Evolutionary conservation across 441 rosid species (phyloP).

Genomic region (Biscutella laevigata): DNA sequence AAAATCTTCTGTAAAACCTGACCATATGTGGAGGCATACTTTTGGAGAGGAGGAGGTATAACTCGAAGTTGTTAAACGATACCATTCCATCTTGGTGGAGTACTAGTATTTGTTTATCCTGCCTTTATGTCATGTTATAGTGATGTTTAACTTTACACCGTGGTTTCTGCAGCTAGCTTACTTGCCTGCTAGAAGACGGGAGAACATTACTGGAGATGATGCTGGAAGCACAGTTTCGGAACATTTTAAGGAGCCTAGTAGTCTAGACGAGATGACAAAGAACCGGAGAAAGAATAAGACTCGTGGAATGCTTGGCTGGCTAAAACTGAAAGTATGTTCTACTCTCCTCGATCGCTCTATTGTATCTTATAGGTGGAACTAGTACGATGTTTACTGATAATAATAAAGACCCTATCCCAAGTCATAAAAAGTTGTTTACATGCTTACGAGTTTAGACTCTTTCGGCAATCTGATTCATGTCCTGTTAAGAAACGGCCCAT

Average conservation of each 20-base stretch:
- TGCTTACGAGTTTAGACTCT: slow-evolving; percentile 1
- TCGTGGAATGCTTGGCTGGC: slow-evolving; percentile 94
- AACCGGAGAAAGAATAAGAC: slow-evolving; percentile 55
- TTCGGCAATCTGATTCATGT: neutral
- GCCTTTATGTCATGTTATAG: slow-evolving; percentile 2
- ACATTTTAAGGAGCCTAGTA: slow-evolving; percentile 43
- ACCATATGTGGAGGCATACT: slow-evolving; percentile 75
- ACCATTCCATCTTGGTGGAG: slow-evolving; percentile 1
- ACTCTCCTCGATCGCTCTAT: neutral
- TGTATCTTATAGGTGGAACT: slow-evolving; percentile 11
- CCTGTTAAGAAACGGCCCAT: neutral
- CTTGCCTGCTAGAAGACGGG: slow-evolving; percentile 77
- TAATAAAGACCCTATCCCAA: slow-evolving; percentile 2
- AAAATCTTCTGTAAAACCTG: slow-evolving; percentile 54
- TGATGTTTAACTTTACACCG: slow-evolving; percentile 25
- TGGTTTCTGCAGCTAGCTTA: slow-evolving; percentile 71
- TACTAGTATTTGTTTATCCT: neutral
- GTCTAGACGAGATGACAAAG: slow-evolving; percentile 64
- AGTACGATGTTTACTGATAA: neutral
- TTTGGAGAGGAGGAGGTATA: slow-evolving; percentile 94
- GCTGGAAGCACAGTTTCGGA: slow-evolving; percentile 54
- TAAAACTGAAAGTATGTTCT: slow-evolving; percentile 59
- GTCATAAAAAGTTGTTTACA: neutral
- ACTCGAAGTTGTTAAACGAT: neutral
- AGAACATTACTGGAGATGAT: slow-evolving; percentile 50